phyloP scores from a whole-genome alignment of 306 rosid genomes.

The Glycine tomentella region DNA sequence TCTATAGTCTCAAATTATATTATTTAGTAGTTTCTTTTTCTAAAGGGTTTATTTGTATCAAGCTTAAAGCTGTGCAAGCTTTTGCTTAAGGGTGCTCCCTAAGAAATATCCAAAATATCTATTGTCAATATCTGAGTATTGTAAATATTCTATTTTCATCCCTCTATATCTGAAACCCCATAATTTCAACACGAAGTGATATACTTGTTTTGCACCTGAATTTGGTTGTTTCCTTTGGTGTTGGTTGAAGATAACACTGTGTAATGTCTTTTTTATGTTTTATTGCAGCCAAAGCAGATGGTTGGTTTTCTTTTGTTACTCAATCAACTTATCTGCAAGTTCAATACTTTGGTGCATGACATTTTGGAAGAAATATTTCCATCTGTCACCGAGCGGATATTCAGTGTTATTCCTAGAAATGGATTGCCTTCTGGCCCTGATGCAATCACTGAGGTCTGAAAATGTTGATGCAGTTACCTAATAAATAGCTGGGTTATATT shows the following conservation, averaged over 20 bases:
- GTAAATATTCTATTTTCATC: not conserved
- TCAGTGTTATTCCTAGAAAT: constrained; percentile 78
- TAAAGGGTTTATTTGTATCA: constrained; percentile 1
- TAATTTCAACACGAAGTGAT: not conserved
- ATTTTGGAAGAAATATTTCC: constrained; percentile 92
- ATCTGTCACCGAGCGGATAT: constrained; percentile 73
- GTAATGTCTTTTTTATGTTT: constrained; percentile 38
- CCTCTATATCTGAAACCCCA: not conserved
- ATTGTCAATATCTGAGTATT: not conserved
- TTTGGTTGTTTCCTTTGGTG: constrained; percentile 26
- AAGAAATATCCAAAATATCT: constrained; percentile 1
- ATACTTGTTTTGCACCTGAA: constrained; percentile 21
- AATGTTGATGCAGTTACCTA: not conserved
- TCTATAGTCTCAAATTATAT: not conserved
- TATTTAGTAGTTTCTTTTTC: not conserved
- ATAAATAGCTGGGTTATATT: not conserved
- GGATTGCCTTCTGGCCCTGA: constrained; percentile 82
- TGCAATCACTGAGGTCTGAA: constrained; percentile 83
- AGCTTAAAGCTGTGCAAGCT: not conserved
- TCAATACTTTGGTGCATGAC: constrained; percentile 68
- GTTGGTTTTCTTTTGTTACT: constrained; percentile 77
- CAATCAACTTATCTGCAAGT: constrained; percentile 95
- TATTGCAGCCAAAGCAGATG: constrained; percentile 92
- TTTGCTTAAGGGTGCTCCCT: not conserved
- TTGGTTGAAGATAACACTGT: constrained; percentile 22